Evolutionary conservation across 2,329 filamentous ascomycete genomes (phyloP), one percentile per base, ranked within the genome.

Genomic region (Gremmenia infestans): DNA sequence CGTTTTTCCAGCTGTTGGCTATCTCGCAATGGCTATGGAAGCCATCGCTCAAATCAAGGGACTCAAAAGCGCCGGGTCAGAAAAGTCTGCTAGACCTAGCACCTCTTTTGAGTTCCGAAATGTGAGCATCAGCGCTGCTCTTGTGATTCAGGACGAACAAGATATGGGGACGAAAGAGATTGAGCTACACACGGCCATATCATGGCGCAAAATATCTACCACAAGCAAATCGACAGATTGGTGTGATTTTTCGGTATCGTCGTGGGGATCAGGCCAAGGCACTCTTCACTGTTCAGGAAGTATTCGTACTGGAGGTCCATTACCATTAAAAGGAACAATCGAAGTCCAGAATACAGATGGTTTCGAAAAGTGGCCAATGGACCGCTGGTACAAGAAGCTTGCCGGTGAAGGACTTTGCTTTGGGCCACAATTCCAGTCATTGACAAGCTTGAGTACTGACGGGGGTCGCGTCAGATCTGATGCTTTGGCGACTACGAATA

Each of bases 1-100:
- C 1, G 63, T 78, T 17, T 61, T 78, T 3, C 76, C 76, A 1
- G 76, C 74, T 2, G 76, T 76, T 0, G 76, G 71, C 0, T 78
- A 78, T 58, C 73, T 74, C 48, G 56, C 74, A 52, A 77, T 78
- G 73, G 74, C 74, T 1, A 57, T 76, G 4, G 76, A 78, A 42
- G 75, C 76, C 4, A 72, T 73, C 1, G 67, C 63, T 3, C 60
- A 54, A 1, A 7, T 17, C 4, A 8, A 14, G 11, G 36, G 36
- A 3, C 15, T 39, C 12, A n/a, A 14, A 39, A n/a, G 36, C 36
- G 15, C 15, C 9, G 6, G 5, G 4, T 14, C 11, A 39, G 36
- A 39, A 25, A 25, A 25, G 3, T 25, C 25, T 25, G 25, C 25
- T 25, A 25, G 25, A 6, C 25, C 25, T 7, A 25, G 25, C 36